phyloP scores from a whole-genome alignment of 2,329 filamentous ascomycete genomes.

The Trichoderma endophyticum region DNA sequence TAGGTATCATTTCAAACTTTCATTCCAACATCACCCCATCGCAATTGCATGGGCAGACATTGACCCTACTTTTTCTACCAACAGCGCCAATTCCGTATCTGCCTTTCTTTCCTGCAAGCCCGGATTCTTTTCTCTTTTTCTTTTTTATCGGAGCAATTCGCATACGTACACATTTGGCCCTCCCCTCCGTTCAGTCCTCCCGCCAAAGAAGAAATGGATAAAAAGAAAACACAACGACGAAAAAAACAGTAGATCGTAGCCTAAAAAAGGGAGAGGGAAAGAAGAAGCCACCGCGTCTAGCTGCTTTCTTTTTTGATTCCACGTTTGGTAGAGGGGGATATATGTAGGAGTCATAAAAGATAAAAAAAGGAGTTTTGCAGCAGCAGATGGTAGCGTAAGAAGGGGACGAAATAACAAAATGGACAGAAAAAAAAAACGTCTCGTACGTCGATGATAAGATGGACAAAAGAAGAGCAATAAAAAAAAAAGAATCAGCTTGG shows the following conservation, averaged over 20 bases:
- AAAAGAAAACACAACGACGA: background rate
- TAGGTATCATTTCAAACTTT: constrained; percentile 18
- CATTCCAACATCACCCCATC: constrained; percentile 17
- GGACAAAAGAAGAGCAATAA: constrained; percentile 11
- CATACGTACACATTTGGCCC: background rate
- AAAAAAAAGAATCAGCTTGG: constrained; percentile 10
- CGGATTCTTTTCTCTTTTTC: background rate
- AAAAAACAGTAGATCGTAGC: background rate
- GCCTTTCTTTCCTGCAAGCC: background rate
- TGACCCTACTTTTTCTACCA: constrained; percentile 16
- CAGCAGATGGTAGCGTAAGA: background rate
- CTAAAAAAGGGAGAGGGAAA: background rate
- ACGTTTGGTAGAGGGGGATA: background rate
- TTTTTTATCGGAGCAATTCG: background rate
- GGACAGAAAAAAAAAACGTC: constrained; percentile 21
- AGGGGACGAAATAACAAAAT: constrained; percentile 17
- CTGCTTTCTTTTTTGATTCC: constrained; percentile 1
- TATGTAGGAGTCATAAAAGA: background rate
- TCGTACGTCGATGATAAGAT: constrained; percentile 14
- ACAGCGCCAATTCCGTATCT: constrained; percentile 4
- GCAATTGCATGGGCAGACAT: constrained; percentile 3
- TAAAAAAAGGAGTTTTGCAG: background rate
- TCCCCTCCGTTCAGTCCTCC: background rate
- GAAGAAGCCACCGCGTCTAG: background rate
- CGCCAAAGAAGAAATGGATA: background rate